Conservation (phyloP, 139 green algal genomes). For the Closterium sp. region DNA sequence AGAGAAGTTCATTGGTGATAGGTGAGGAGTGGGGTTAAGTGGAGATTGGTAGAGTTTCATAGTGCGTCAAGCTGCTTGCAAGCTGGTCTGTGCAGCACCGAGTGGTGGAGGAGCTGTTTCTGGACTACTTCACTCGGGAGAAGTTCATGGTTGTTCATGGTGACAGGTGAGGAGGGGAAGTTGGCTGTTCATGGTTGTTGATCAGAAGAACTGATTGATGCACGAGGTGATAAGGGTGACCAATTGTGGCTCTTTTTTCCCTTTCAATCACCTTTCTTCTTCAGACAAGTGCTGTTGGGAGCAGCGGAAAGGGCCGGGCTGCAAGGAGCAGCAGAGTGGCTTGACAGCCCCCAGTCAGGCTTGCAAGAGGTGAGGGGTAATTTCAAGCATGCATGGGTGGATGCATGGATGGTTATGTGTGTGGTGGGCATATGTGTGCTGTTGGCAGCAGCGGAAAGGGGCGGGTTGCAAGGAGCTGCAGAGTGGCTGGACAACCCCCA, state of each 20-base stretch:
- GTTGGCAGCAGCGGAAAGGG: constrained; percentile 50
- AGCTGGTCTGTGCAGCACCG: constrained; percentile 55
- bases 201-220: too few relatives aligned
- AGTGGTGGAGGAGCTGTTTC: constrained; percentile 67
- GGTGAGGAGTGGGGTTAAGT: background rate
- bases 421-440: constrained; percentile 37
- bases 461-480: constrained; percentile 50
- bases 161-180: background rate
- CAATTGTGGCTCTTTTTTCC: background rate
- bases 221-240: too few relatives aligned
- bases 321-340: constrained; percentile 41
- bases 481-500: constrained; percentile 52
- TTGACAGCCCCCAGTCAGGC: constrained; percentile 49
- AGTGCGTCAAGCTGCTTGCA: background rate
- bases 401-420: too few relatives aligned
- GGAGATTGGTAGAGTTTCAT: too few relatives aligned
- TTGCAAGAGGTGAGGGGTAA: constrained; percentile 9
- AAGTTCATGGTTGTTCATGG: constrained; percentile 37
- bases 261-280: background rate
- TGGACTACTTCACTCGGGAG: constrained; percentile 64
- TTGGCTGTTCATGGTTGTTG: too few relatives aligned
- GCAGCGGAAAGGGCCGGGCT: constrained; percentile 57
- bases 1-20: constrained; percentile 46
- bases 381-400: too few relatives aligned
- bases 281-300: constrained; percentile 55